Conservation (phyloP, 139 green algal species). For the Pedinophyceae sp. region DNA sequence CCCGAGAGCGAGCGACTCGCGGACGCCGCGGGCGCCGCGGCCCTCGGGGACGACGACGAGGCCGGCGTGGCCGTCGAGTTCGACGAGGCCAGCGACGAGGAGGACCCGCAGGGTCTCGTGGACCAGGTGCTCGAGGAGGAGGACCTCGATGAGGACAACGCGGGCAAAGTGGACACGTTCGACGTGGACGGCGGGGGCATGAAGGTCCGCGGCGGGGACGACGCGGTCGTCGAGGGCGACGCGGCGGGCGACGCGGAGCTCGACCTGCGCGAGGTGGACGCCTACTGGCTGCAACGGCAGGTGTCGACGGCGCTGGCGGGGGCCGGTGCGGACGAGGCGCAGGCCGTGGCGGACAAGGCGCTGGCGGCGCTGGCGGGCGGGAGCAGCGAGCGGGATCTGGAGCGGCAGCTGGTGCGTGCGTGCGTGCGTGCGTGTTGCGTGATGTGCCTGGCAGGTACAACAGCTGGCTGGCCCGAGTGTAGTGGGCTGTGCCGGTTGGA, state of each 20-base stretch:
- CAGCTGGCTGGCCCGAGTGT: no score
- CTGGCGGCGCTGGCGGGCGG: constrained; percentile 22
- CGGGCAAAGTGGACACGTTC: not conserved
- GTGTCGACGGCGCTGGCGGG: constrained; percentile 46
- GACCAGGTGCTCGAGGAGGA: constrained; percentile 24
- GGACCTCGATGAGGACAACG: constrained; percentile 20
- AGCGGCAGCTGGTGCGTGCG: constrained; percentile 75
- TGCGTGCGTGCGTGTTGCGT: not conserved
- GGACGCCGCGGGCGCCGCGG: constrained; percentile 7
- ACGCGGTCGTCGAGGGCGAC: constrained; percentile 20
- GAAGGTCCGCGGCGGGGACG: constrained; percentile 36
- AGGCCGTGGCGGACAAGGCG: constrained; percentile 64
- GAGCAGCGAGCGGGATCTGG: constrained; percentile 33
- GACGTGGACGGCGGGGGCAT: constrained; percentile 18
- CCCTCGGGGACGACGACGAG: constrained; percentile 68
- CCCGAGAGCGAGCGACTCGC: constrained; percentile 23
- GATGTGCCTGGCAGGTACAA: no score
- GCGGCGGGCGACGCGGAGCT: constrained; percentile 15
- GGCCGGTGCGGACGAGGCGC: constrained; percentile 42
- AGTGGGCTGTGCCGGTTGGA: no score
- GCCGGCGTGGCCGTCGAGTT: constrained; percentile 89
- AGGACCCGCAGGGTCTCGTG: constrained; percentile 45
- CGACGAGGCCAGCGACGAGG: constrained; percentile 61
- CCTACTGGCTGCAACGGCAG: constrained; percentile 95
- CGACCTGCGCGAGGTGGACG: constrained; percentile 72